Conservation (phyloP, 495 filamentous ascomycete genomes). For the Trichocladium antarcticum region DNA sequence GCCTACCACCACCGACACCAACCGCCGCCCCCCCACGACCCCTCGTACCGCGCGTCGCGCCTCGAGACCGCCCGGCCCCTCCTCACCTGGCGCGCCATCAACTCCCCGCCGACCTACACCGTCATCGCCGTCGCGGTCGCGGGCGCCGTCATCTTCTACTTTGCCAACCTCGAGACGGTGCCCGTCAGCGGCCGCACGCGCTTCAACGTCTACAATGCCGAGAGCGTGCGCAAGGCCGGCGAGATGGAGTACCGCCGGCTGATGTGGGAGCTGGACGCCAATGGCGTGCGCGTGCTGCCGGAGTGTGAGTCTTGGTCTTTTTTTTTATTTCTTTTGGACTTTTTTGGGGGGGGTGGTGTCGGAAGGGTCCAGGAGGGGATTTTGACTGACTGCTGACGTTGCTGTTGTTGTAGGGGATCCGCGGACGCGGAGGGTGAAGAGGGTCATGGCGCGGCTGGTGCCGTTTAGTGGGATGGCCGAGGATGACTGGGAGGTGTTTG, state of each 20-base stretch:
- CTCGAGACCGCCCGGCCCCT: slow-evolving; percentile 29
- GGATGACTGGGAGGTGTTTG: slow-evolving; percentile 70
- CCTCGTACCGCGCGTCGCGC: background rate
- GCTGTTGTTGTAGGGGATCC: too few relatives aligned
- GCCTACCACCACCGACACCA: background rate
- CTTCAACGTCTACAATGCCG: slow-evolving; percentile 62
- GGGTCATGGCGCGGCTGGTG: slow-evolving; percentile 61
- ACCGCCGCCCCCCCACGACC: background rate
- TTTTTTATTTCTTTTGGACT: too few relatives aligned
- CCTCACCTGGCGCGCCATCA: slow-evolving; percentile 21
- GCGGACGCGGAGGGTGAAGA: slow-evolving; percentile 41
- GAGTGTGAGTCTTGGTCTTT: too few relatives aligned
- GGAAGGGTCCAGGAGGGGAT: too few relatives aligned
- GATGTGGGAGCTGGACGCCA: slow-evolving; percentile 33
- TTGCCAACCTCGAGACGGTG: slow-evolving; percentile 65
- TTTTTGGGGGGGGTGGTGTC: too few relatives aligned
- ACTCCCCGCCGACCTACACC: slow-evolving; percentile 24
- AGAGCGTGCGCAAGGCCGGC: slow-evolving; percentile 45
- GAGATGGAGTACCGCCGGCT: slow-evolving; percentile 41
- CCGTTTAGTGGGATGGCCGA: slow-evolving; percentile 50
- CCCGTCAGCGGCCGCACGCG: slow-evolving; percentile 68
- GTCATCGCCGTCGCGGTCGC: slow-evolving; percentile 26
- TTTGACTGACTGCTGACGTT: too few relatives aligned
- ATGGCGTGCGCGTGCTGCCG: slow-evolving; percentile 29
- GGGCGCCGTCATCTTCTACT: slow-evolving; percentile 47